phyloP scores from a whole-genome alignment of 2,329 filamentous ascomycete species.

The Zasmidium cellare region DNA sequence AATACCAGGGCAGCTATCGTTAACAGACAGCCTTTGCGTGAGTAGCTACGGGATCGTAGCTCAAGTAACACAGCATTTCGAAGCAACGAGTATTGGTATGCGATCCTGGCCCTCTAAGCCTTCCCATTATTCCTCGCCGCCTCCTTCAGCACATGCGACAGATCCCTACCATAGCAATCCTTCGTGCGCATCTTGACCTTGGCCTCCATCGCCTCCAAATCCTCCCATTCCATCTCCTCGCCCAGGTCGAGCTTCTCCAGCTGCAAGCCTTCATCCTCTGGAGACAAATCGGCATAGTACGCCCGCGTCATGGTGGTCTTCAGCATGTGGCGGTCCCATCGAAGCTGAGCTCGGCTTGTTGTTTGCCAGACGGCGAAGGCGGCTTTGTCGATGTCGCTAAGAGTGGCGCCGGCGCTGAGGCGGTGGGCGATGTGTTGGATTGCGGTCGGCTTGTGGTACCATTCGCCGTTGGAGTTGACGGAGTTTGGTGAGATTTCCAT shows the following conservation, averaged over 20 bases:
- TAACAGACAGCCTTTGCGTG: too few relatives aligned
- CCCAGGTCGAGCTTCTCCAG: conserved; percentile 8
- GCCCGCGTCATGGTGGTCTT: conserved; percentile 2
- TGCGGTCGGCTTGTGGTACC: conserved; percentile 20
- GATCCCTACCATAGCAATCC: conserved; percentile 20
- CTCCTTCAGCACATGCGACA: conserved; percentile 14
- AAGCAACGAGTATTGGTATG: background rate
- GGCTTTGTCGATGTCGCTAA: conserved; percentile 18
- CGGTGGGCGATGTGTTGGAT: conserved; percentile 23
- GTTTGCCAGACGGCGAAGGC: conserved; percentile 25
- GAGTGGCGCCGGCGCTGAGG: conserved; percentile 16
- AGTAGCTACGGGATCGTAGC: too few relatives aligned
- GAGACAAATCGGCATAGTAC: conserved; percentile 1
- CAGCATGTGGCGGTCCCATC: conserved; percentile 18
- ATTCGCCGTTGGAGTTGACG: conserved; percentile 16
- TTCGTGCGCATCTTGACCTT: conserved; percentile 14
- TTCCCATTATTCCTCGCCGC: background rate
- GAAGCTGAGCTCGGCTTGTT: conserved; percentile 19
- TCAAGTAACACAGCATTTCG: too few relatives aligned
- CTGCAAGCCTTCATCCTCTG: conserved; percentile 2
- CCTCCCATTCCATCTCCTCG: background rate
- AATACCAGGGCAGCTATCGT: too few relatives aligned
- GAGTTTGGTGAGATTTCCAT: conserved; percentile 15
- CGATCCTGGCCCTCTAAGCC: background rate
- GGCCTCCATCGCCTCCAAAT: conserved; percentile 13